phyloP scores from a whole-genome alignment of 306 rosid species.

The Vigna angularis region DNA sequence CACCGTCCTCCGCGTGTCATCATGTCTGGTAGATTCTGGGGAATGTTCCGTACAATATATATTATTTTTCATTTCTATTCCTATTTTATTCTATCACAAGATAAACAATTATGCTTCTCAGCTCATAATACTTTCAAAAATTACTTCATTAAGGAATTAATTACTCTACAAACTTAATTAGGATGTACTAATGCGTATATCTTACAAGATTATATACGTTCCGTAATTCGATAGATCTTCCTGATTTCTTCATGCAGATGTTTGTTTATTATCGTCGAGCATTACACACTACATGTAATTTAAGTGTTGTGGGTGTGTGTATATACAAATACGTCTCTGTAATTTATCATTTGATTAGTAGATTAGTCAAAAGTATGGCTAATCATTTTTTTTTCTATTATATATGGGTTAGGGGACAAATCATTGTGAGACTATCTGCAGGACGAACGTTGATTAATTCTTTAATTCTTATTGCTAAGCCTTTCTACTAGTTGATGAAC shows the following conservation, averaged over 20 bases:
- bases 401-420: not conserved
- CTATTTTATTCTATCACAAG: not conserved
- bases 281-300: not conserved
- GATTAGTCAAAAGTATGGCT: not conserved
- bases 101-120: not conserved
- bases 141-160: too few species aligned
- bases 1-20: not conserved
- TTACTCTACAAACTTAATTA: too few species aligned
- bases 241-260: not conserved
- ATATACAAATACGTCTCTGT: too few species aligned
- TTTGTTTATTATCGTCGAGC: not conserved
- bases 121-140: too few species aligned
- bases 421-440: not conserved
- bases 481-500: too few species aligned
- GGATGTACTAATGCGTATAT: too few species aligned
- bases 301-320: too few species aligned
- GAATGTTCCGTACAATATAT: conserved; percentile 1
- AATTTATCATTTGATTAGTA: too few species aligned
- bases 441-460: too few species aligned
- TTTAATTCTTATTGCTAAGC: too few species aligned
- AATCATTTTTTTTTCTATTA: not conserved
- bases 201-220: too few species aligned
- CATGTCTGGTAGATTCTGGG: not conserved
- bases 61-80: not conserved
- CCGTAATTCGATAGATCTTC: too few species aligned